Conservation (phyloP, 192 early-diverging fungal genomes). For the Paraglomus occultum region DNA sequence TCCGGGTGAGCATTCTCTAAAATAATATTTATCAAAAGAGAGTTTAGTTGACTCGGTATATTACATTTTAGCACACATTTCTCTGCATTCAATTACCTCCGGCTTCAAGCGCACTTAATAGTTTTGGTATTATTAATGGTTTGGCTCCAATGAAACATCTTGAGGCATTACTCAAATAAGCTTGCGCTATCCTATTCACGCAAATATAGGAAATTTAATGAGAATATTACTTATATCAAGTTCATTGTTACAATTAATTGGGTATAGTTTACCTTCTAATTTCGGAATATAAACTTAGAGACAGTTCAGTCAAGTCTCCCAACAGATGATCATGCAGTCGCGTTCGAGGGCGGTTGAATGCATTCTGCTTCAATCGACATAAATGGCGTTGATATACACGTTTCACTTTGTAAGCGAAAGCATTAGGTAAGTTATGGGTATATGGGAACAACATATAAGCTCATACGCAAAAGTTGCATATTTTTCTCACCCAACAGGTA, state of each 20-base stretch:
- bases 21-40: neutral
- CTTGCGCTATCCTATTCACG: slow-evolving; percentile 49
- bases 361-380: slow-evolving; percentile 56
- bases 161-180: slow-evolving; percentile 45
- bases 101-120: slow-evolving; percentile 50
- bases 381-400: slow-evolving; percentile 54
- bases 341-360: slow-evolving; percentile 43
- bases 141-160: slow-evolving; percentile 52
- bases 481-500: slow-evolving; percentile 39
- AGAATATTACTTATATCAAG: neutral
- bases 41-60: too few relatives aligned
- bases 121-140: slow-evolving; percentile 43
- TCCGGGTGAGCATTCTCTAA: slow-evolving; percentile 46
- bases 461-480: neutral
- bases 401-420: slow-evolving; percentile 33
- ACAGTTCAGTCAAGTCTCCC: slow-evolving; percentile 54
- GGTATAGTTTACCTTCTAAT: slow-evolving; percentile 50
- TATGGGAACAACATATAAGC: neutral
- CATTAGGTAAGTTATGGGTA: slow-evolving; percentile 10
- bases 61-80: neutral
- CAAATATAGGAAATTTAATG: neutral
- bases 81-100: slow-evolving; percentile 22
- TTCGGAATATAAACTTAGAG: slow-evolving; percentile 53
- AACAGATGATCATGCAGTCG: slow-evolving; percentile 53
- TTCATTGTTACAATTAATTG: neutral